Evolutionary conservation across 2,329 filamentous ascomycete genomes (phyloP).

Genomic region (Metarhizium robertsii): DNA sequence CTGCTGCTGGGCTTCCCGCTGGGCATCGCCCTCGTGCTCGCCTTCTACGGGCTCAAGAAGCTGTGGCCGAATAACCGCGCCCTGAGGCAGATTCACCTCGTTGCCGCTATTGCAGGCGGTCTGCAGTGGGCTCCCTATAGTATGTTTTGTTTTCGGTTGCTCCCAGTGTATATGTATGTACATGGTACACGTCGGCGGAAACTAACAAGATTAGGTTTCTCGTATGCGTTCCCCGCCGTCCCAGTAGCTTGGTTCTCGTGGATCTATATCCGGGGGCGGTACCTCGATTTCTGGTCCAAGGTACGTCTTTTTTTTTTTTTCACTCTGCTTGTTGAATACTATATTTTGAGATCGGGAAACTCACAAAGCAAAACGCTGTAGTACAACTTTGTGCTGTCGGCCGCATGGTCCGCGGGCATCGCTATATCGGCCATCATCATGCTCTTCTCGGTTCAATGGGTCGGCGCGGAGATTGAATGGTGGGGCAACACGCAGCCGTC

Average conservation of each 20-base stretch:
- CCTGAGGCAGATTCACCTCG: slow-evolving; percentile 31
- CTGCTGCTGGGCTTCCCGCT: slow-evolving; percentile 31
- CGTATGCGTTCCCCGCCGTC: slow-evolving; percentile 37
- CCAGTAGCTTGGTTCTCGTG: slow-evolving; percentile 38
- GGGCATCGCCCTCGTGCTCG: slow-evolving; percentile 25
- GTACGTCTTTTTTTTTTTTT: neutral
- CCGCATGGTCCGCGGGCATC: slow-evolving; percentile 33
- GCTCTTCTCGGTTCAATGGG: slow-evolving; percentile 37
- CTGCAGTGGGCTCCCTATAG: slow-evolving; percentile 34
- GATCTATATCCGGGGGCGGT: slow-evolving; percentile 35
- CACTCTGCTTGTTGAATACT: neutral
- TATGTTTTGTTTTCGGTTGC: neutral
- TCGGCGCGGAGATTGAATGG: slow-evolving; percentile 28
- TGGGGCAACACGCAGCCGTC: slow-evolving; percentile 31
- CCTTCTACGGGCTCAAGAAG: slow-evolving; percentile 26
- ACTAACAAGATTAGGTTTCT: slow-evolving; percentile 15
- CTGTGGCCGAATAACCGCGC: slow-evolving; percentile 20
- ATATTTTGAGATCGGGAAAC: neutral
- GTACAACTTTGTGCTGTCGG: slow-evolving; percentile 38
- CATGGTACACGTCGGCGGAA: neutral
- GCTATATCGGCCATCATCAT: slow-evolving; percentile 37
- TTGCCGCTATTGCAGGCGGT: slow-evolving; percentile 30
- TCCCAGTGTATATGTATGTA: neutral
- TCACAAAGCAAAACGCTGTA: slow-evolving; percentile 9
- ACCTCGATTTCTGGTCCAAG: slow-evolving; percentile 38